phyloP scores from a whole-genome alignment of 176 grass and related monocot genomes.

The Ananas comosus region DNA sequence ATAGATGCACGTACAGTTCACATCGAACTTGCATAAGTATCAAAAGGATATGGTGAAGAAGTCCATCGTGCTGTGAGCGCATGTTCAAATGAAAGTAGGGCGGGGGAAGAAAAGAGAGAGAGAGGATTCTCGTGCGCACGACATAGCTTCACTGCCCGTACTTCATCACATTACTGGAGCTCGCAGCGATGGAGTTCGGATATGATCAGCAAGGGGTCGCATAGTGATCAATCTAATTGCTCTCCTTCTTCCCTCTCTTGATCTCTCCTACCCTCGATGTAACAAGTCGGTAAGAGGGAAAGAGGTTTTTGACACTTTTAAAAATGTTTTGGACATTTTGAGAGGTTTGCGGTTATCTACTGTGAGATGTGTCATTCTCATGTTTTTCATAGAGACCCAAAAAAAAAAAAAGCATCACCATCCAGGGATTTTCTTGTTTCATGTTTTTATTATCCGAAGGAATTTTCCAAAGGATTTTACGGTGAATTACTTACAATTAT shows the following conservation, averaged over 20 bases:
- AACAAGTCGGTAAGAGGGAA: neutral
- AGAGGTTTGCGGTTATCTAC: neutral
- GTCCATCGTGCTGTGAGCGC: no score
- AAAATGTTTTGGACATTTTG: neutral
- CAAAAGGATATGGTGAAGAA: no score
- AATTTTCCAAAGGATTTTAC: neutral
- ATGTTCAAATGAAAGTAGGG: no score
- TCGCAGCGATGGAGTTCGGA: constrained; percentile 41
- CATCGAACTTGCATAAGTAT: no score
- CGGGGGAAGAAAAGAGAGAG: no score
- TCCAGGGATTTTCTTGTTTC: neutral
- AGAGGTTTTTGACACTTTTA: neutral
- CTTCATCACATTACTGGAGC: constrained; percentile 37
- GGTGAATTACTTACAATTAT: neutral
- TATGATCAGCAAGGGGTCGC: constrained; percentile 35
- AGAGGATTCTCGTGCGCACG: no score
- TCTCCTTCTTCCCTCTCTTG: neutral
- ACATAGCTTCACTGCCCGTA: neutral
- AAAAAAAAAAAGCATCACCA: neutral
- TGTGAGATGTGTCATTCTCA: neutral
- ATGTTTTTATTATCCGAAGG: neutral
- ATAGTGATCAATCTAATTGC: constrained; percentile 22
- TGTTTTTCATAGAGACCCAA: neutral
- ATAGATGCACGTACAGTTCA: no score
- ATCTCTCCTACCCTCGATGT: neutral